Evolutionary conservation across 2,329 filamentous ascomycete species (phyloP).

Genomic region (Aspergillus oerlinghausenensis): DNA sequence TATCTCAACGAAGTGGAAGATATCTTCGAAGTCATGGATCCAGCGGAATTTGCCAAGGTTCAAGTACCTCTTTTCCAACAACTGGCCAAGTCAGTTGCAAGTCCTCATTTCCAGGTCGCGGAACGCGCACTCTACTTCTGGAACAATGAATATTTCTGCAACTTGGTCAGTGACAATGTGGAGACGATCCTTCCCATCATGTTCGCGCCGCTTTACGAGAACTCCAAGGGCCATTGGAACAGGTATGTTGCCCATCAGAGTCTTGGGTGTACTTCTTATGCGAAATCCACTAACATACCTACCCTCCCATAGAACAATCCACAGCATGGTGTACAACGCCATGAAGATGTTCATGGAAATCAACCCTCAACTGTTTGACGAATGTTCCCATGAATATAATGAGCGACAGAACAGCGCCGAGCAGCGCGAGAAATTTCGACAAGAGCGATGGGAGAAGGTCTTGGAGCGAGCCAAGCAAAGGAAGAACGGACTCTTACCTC

Average conservation of each 20-base stretch:
- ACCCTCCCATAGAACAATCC: constrained; percentile 70
- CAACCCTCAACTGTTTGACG: constrained; percentile 95
- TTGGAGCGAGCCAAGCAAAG: constrained; percentile 72
- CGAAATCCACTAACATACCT: constrained; percentile 21
- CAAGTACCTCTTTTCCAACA: constrained; percentile 97
- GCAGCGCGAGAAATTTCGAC: constrained; percentile 73
- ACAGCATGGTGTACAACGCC: constrained; percentile 99
- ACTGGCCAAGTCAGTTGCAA: constrained; percentile 94
- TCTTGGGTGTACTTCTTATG: neutral
- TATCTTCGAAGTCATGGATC: constrained; percentile 99
- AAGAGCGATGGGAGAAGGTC: constrained; percentile 85
- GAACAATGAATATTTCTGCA: constrained; percentile 99
- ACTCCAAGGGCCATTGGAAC: constrained; percentile 99
- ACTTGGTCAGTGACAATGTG: constrained; percentile 96
- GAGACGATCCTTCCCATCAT: constrained; percentile 98
- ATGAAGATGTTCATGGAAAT: constrained; percentile 99
- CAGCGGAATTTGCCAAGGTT: constrained; percentile 95
- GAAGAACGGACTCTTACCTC: constrained; percentile 46
- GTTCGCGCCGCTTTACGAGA: constrained; percentile 97
- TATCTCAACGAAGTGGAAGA: constrained; percentile 98
- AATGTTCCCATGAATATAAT: constrained; percentile 97
- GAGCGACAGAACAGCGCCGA: constrained; percentile 90
- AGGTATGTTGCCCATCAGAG: constrained; percentile 54
- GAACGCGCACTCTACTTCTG: constrained; percentile 98
- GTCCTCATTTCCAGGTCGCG: constrained; percentile 95